phyloP scores from a whole-genome alignment of 306 rosid species.

The Prunus dulcis region DNA sequence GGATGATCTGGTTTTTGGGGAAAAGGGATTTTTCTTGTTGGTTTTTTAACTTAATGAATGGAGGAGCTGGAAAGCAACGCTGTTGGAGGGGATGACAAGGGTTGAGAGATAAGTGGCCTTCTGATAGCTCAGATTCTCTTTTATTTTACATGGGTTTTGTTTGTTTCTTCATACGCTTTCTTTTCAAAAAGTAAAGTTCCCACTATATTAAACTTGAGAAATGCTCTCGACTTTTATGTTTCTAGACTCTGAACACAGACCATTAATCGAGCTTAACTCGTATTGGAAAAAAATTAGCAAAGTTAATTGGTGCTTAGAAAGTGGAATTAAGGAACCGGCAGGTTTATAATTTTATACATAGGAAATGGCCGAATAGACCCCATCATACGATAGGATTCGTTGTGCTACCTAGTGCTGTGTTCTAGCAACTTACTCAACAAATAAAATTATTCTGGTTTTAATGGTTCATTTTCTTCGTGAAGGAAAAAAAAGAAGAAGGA shows the following conservation, averaged over 20 bases:
- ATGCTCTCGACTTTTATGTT: neutral
- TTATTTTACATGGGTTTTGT: neutral
- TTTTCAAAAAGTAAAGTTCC: neutral
- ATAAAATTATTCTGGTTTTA: neutral
- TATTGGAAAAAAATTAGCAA: neutral
- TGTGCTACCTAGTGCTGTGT: neutral
- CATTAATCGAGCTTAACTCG: neutral
- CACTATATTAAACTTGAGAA: neutral
- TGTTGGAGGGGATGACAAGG: neutral
- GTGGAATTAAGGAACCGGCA: neutral
- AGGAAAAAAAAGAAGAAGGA: too few species aligned
- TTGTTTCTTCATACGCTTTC: neutral
- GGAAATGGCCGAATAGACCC: neutral
- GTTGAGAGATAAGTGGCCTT: neutral
- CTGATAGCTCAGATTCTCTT: neutral
- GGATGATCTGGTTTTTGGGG: neutral
- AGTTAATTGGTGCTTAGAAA: neutral
- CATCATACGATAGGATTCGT: neutral
- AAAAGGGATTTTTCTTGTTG: neutral
- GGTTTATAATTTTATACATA: too few species aligned
- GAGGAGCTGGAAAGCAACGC: conserved; percentile 25
- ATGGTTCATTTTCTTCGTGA: neutral
- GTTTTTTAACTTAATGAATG: neutral
- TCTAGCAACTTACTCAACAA: neutral
- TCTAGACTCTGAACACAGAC: neutral